phyloP scores from a whole-genome alignment of 2,329 filamentous ascomycete species.

The Talaromyces sp. region DNA sequence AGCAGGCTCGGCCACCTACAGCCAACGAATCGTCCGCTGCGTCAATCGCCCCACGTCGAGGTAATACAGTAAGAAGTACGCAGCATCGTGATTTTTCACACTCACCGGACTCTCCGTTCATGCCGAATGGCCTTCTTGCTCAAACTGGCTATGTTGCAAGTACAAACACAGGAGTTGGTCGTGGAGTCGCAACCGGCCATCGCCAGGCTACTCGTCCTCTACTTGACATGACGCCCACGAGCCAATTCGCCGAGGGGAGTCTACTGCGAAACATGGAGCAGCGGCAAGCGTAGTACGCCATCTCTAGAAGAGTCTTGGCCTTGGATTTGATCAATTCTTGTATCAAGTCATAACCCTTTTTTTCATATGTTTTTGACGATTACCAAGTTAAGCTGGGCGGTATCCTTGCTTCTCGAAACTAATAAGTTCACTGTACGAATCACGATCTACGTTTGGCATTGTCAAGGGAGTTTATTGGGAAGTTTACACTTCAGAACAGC shows the following conservation, averaged over 20 bases:
- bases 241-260: conserved; percentile 42
- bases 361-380: background rate
- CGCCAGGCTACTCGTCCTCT: conserved; percentile 36
- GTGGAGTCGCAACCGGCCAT: conserved; percentile 37
- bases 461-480: background rate
- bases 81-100: conserved; percentile 14
- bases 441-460: background rate
- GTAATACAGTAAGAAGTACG: conserved; percentile 30
- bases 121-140: conserved; percentile 33
- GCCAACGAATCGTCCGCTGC: conserved; percentile 11
- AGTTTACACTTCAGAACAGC: background rate
- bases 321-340: background rate
- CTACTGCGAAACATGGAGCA: conserved; percentile 35
- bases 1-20: conserved; percentile 14
- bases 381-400: background rate
- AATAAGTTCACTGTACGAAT: background rate
- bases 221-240: conserved; percentile 37
- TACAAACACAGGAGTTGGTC: conserved; percentile 22
- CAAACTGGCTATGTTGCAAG: conserved; percentile 16
- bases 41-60: conserved; percentile 20
- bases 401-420: background rate
- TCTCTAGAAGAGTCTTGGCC: background rate
- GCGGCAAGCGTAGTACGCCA: background rate
- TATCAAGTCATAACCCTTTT: background rate
- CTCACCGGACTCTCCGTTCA: conserved; percentile 21